Evolutionary conservation across 1,284 basidiomycete species (phyloP), one percentile per base, ranked within the genome.

Genomic region (Malassezia japonica): DNA sequence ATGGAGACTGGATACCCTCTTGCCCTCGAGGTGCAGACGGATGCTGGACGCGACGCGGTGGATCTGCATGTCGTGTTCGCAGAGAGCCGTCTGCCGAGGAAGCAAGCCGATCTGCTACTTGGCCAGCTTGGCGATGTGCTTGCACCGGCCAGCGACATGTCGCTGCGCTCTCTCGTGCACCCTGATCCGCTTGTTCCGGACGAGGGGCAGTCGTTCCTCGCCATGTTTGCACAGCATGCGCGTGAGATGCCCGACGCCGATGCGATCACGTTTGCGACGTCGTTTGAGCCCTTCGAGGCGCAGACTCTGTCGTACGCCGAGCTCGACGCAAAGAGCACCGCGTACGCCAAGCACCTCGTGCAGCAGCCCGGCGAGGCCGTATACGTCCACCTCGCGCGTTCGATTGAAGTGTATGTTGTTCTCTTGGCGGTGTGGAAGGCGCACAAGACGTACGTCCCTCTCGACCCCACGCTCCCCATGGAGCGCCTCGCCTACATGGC

Each of bases 391-490:
- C 52, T 69, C 34, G 50, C 60, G 37, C 64, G 62, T 31, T 53
- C 59, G 0, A 36, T 63, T 6, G 54, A 58, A n/a, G 48, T 67
- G 2, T 71, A 67, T 29, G 51, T 58, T 1, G 45, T 59, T 9
- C 50, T 71, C n/a, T 39, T 71, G 4, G 66, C 61, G 2, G 53
- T 64, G 24, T 71, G 68, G 68, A 71, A 69, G 50, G 60, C 63
- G 1, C 61, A 59, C 27, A 67, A 65, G 43, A 55, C 54, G 3
- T 71, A 71, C 39, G 46, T 71, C 31, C 68, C 68, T 1, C 48
- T 71, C 6, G 68, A 71, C 45, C 63, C 68, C 3, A 52, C 59
- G n/a, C 49, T 71, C 18, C 68, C 68, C 1, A 31, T 34, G 5
- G 63, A 69, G 38, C 58, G 68, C 5, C 51, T 71, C 24, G 42